Conservation (phyloP, 176 grass and related monocot species). For the Ensete ventricosum region DNA sequence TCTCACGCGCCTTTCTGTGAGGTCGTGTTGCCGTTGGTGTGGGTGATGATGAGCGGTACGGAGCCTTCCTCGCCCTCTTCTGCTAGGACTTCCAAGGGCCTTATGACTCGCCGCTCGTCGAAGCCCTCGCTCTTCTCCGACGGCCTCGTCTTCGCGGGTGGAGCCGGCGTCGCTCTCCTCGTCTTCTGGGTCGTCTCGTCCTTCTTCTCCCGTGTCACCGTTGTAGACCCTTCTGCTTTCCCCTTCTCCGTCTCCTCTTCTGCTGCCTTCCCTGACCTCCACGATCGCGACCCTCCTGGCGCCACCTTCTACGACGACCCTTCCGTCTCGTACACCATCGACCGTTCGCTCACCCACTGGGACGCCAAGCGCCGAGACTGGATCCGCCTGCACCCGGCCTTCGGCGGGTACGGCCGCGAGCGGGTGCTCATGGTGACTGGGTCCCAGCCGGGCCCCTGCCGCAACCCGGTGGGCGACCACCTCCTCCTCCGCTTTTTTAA, state of each 20-base stretch:
- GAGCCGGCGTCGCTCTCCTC: constrained; percentile 31
- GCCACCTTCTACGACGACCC: constrained; percentile 81
- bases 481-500: constrained; percentile 57
- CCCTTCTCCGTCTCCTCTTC: neutral
- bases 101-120: neutral
- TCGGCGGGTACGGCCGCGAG: constrained; percentile 11
- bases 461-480: constrained; percentile 44
- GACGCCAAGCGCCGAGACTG: constrained; percentile 62
- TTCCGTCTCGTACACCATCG: constrained; percentile 52
- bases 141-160: constrained; percentile 50
- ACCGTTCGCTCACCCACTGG: constrained; percentile 47
- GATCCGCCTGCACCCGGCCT: constrained; percentile 39
- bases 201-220: constrained; percentile 20
- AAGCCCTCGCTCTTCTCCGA: constrained; percentile 33
- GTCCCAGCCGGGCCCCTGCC: constrained; percentile 68
- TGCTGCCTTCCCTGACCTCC: neutral
- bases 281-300: neutral
- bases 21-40: neutral
- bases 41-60: neutral
- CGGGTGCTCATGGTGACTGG: constrained; percentile 75
- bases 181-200: constrained; percentile 41
- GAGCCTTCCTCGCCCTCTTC: neutral
- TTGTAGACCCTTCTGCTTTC: constrained; percentile 14
- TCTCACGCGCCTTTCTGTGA: neutral
- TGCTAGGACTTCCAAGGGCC: neutral